phyloP scores from a whole-genome alignment of 768 basidiomycete genomes.

The Calocybe cyanea region DNA sequence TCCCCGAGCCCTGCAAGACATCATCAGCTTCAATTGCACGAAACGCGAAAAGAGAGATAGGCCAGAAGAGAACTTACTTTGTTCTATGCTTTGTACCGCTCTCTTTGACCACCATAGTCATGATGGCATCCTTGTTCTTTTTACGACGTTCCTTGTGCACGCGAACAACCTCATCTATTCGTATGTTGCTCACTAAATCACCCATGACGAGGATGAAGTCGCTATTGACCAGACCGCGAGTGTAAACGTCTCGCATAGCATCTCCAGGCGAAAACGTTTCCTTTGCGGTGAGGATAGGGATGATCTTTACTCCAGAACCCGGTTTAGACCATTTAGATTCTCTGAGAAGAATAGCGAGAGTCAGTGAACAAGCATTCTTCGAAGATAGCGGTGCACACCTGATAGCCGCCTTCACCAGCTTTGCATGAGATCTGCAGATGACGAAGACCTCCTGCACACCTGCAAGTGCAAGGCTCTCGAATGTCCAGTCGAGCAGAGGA shows the following conservation, averaged over 20 bases:
- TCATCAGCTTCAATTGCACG: conserved; percentile 1
- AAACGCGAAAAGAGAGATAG: conserved; percentile 3
- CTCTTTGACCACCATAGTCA: conserved; percentile 93
- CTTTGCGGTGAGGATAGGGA: conserved; percentile 81
- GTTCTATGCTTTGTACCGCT: conserved; percentile 69
- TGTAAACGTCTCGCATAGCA: conserved; percentile 92
- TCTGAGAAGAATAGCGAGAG: conserved; percentile 30
- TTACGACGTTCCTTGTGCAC: conserved; percentile 85
- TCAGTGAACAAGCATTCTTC: not conserved
- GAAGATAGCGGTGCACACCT: conserved; percentile 40
- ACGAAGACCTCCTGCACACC: conserved; percentile 97
- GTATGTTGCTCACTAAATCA: conserved; percentile 90
- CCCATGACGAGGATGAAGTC: conserved; percentile 92
- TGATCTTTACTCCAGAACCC: conserved; percentile 74
- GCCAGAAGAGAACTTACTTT: conserved; percentile 43
- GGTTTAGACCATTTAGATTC: conserved; percentile 85
- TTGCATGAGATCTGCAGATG: conserved; percentile 87
- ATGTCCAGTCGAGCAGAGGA: conserved; percentile 92
- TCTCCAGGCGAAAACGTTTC: conserved; percentile 88
- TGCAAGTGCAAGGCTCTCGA: conserved; percentile 91
- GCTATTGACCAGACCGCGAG: conserved; percentile 81
- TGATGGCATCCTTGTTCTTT: conserved; percentile 88
- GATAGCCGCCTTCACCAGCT: conserved; percentile 81
- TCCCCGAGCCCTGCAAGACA: conserved; percentile 60
- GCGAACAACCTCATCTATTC: conserved; percentile 84